Base-by-base conservation (phyloP, 1,284 basidiomycete species). In the Irpex sp. region DNA sequence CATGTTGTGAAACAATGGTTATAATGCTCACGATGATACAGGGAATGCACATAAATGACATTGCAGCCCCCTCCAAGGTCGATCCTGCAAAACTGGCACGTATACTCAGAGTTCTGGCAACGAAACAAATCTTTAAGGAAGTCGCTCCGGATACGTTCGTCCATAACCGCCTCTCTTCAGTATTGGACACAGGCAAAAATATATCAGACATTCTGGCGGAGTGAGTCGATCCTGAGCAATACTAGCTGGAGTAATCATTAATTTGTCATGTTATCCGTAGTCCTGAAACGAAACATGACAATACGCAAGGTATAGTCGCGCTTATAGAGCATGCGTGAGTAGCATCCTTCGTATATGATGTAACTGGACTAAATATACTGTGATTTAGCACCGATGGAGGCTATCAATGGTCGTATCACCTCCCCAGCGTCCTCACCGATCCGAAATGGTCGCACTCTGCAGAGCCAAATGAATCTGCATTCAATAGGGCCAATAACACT, bases 351-450 rank as follows among this genome's bases (percentile, higher is more conserved):
- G 7, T 33, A 8, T 46, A 26, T 54, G 15, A 19, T 5, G 15
- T 13, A 57, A 7, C 13, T 17, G 5, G 15, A 26, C 43, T 17
- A 39, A 31, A 17, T 37, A 15, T 53, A 26, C 50, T 35, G 36
- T 7, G 19, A 33, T 31, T 61, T 36, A 79, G 78, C 11, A 64
- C 73, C 17, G 76, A 78, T 62, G 78, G 79, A 61, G 67, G 58
- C 17, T 70, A 71, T 64, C 80, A 79, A 66, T 65, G 68, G 3
- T 68, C 75, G 1, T 64, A 71, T 0, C 76, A 76, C 62, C 59
- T 78, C 4, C 64, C 71, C 26, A 79, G 82, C 58, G 68, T 66
- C 6, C 60, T 80, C 5, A 63, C 68, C 1, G 75, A 78, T 49
- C 74, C 78, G 0, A 58, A 64, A 7, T 72, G 73, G 1, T 68